These are phyloP conservation scores for Kondoa subrosea DNA, from an alignment of 768 basidiomycete genomes.

Conservation along the genomic window DNA sequence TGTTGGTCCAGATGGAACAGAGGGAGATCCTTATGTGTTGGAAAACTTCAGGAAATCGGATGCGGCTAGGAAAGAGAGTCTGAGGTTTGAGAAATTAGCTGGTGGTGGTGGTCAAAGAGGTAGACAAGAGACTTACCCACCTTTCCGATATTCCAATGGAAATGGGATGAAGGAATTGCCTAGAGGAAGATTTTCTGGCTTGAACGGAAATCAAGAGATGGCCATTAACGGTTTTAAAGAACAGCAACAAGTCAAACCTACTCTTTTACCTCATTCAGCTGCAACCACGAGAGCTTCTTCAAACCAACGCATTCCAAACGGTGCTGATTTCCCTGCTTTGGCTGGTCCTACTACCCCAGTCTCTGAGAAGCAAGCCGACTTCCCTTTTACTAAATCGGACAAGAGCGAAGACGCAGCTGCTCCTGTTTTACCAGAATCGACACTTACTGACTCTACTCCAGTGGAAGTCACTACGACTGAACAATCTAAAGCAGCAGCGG, in stretches of 20 bases:
- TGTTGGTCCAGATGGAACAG: slow-evolving; percentile 20
- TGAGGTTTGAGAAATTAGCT: not conserved
- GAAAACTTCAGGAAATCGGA: slow-evolving; percentile 1
- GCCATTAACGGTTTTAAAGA: too few relatives aligned
- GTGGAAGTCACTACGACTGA: not conserved
- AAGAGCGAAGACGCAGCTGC: not conserved
- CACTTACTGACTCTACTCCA: not conserved
- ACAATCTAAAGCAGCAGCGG: not conserved
- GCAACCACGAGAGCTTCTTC: not conserved
- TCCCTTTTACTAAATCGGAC: not conserved
- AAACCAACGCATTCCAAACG: slow-evolving; percentile 5
- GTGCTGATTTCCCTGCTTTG: slow-evolving; percentile 6
- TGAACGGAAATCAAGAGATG: too few relatives aligned
- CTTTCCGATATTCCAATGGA: too few relatives aligned
- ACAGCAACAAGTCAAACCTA: too few relatives aligned
- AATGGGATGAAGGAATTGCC: not conserved
- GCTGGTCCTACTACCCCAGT: not conserved
- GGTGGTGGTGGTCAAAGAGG: not conserved
- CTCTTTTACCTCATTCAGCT: too few relatives aligned
- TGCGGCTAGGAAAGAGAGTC: not conserved
- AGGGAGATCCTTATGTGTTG: slow-evolving; percentile 18
- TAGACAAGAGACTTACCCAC: not conserved
- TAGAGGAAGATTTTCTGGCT: not conserved
- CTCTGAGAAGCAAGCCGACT: not conserved
- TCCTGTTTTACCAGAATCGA: not conserved